Percentiles rank a stretch among this genome's conserved stretches.
These are phyloP conservation scores for Fusarium sublunatum DNA, from an alignment of 2,329 filamentous ascomycete genomes.

Conservation along the genomic window DNA sequence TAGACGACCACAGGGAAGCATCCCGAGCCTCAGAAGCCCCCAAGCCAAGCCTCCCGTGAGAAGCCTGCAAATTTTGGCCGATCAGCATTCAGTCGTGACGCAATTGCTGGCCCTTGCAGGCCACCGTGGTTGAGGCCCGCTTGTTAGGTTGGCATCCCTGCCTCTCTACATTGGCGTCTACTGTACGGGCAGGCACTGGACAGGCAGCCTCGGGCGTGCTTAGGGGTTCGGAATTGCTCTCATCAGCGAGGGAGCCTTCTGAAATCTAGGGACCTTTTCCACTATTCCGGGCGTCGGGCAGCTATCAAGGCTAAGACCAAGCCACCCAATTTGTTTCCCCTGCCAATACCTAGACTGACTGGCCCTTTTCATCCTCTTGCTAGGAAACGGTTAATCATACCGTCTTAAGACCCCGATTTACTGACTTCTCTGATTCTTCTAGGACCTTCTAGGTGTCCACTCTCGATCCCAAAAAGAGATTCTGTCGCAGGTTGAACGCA, in stretches of 20 bases:
- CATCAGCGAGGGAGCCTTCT: constrained; percentile 23
- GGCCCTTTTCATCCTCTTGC: constrained; percentile 2
- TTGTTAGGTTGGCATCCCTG: constrained; percentile 18
- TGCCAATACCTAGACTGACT: constrained; percentile 5
- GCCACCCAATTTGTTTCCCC: constrained; percentile 3
- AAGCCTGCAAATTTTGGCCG: constrained; percentile 44
- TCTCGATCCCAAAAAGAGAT: constrained; percentile 27
- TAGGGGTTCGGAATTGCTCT: constrained; percentile 12
- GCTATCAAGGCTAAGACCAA: constrained; percentile 6
- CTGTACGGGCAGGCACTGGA: not conserved
- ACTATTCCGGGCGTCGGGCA: constrained; percentile 10
- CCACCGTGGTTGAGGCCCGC: constrained; percentile 35
- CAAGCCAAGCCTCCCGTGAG: constrained; percentile 35
- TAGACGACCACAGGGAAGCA: constrained; percentile 35
- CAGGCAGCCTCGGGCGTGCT: constrained; percentile 14
- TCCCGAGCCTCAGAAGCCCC: constrained; percentile 33
- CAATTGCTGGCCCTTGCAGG: constrained; percentile 47
- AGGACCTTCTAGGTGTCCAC: constrained; percentile 17
- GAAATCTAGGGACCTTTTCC: constrained; percentile 12
- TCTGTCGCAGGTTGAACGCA: constrained; percentile 25
- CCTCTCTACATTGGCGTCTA: not conserved
- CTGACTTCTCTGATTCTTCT: constrained; percentile 2
- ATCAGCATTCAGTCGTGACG: constrained; percentile 49
- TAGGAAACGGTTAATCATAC: not conserved
- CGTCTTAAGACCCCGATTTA: too few relatives aligned